These are phyloP conservation scores for Porcisia deanei DNA, from an alignment of 208 protist genomes.

Conservation along the genomic window DNA sequence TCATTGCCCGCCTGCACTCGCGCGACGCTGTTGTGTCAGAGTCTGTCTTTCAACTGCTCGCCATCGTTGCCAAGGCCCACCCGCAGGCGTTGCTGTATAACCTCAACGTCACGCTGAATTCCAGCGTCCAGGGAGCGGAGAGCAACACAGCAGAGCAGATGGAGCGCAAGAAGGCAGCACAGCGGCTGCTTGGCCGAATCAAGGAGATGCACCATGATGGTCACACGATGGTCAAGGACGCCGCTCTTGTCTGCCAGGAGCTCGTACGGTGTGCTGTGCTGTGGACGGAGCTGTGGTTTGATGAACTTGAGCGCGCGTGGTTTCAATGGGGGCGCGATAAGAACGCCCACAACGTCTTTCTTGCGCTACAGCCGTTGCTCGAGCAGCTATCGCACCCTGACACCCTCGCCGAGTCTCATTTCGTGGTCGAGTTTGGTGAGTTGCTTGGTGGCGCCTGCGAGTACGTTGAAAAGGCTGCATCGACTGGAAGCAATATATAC, in stretches of 20 bases:
- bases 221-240: conserved; percentile 93
- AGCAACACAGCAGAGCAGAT: conserved; percentile 47
- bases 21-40: conserved; percentile 83
- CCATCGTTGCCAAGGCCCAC: conserved; percentile 95
- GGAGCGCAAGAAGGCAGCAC: conserved; percentile 67
- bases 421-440: conserved; percentile 86
- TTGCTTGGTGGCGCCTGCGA: conserved; percentile 60
- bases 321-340: conserved; percentile 96
- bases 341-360: conserved; percentile 93
- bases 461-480: conserved; percentile 84
- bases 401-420: conserved; percentile 96
- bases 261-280: conserved; percentile 99
- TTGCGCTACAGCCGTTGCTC: conserved; percentile 94
- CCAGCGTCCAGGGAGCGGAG: conserved; percentile 39
- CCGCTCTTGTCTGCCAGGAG: conserved; percentile 96
- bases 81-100: conserved; percentile 99
- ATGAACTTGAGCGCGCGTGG: conserved; percentile 96
- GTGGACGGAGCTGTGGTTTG: conserved; percentile 95
- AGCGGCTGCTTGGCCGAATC: conserved; percentile 80
- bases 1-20: conserved; percentile 98
- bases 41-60: conserved; percentile 94
- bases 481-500: conserved; percentile 74
- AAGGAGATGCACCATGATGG: conserved; percentile 85
- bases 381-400: conserved; percentile 89
- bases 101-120: conserved; percentile 96